phyloP scores from a whole-genome alignment of 768 basidiomycete genomes.

The Mycena chlorophos region DNA sequence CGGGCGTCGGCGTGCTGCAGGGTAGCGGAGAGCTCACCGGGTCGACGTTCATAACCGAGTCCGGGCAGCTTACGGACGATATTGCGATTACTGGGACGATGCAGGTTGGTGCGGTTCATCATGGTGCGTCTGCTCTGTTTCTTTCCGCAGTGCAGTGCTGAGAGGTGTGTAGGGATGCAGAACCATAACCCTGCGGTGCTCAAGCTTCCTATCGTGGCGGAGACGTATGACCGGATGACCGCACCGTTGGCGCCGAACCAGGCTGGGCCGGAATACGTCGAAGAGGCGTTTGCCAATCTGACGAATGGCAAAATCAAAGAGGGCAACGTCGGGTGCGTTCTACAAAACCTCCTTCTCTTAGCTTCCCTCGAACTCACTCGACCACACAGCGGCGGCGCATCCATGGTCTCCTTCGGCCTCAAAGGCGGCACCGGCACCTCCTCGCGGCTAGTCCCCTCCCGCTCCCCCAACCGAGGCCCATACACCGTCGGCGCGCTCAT shows the following conservation, averaged over 20 bases:
- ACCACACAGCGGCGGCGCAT: conserved; percentile 14
- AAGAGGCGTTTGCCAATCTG: conserved; percentile 6
- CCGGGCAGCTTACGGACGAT: conserved; percentile 2
- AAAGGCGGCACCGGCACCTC: conserved; percentile 21
- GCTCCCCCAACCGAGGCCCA: conserved; percentile 1
- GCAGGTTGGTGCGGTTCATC: conserved; percentile 12
- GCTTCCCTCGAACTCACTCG: neutral
- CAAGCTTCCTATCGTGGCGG: conserved; percentile 13
- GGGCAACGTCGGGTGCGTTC: conserved; percentile 18
- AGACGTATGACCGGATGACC: conserved; percentile 21
- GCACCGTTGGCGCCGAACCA: conserved; percentile 11
- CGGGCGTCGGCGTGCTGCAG: conserved; percentile 14
- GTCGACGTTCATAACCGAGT: conserved; percentile 7
- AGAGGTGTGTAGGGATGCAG: neutral
- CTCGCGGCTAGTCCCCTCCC: conserved; percentile 15
- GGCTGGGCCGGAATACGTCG: conserved; percentile 1
- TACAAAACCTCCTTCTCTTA: neutral
- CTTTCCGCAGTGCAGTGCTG: neutral
- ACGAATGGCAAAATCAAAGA: conserved; percentile 12
- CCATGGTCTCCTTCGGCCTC: conserved; percentile 22
- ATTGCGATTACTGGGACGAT: conserved; percentile 19
- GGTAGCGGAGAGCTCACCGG: conserved; percentile 19
- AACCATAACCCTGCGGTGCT: neutral
- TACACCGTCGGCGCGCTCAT: conserved; percentile 18
- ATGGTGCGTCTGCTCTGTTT: neutral